These are phyloP conservation scores for Venturia aucupariae DNA, from an alignment of 2,329 filamentous ascomycete species.

Conservation along the genomic window DNA sequence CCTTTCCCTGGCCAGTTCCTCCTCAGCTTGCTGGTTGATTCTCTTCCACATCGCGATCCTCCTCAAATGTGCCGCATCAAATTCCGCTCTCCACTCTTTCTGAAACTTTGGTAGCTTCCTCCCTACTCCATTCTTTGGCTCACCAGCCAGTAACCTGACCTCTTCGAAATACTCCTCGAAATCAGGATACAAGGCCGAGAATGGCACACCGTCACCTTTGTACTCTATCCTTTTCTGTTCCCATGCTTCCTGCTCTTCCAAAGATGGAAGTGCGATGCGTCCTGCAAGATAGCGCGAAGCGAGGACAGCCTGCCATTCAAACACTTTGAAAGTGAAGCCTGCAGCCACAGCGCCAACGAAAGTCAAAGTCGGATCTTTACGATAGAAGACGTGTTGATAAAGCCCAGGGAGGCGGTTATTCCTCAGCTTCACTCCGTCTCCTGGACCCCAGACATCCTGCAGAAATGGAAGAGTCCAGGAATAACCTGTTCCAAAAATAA, in stretches of 20 bases:
- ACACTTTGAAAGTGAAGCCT: conserved; percentile 57
- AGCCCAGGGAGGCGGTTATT: conserved; percentile 49
- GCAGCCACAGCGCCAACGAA: conserved; percentile 51
- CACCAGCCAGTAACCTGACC: conserved; percentile 41
- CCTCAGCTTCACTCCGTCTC: conserved; percentile 26
- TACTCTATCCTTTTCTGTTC: conserved; percentile 45
- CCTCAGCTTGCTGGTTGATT: conserved; percentile 35
- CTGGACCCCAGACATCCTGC: conserved; percentile 31
- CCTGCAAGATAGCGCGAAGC: conserved; percentile 51
- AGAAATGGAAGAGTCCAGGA: conserved; percentile 42
- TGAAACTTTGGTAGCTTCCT: conserved; percentile 30
- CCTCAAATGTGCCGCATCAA: conserved; percentile 46
- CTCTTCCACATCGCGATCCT: conserved; percentile 51
- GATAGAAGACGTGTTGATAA: conserved; percentile 51
- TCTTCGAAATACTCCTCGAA: conserved; percentile 58
- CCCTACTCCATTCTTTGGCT: conserved; percentile 29
- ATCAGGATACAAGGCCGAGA: conserved; percentile 49
- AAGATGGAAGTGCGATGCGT: conserved; percentile 40
- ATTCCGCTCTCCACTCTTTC: conserved; percentile 39
- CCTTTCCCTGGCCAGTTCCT: conserved; percentile 9
- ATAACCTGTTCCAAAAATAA: conserved; percentile 27
- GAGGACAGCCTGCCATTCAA: conserved; percentile 59
- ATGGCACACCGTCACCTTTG: conserved; percentile 48
- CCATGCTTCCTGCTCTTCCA: conserved; percentile 45
- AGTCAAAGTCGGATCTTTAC: conserved; percentile 44